A percentile compares a stretch with the other conserved stretches of the same genome.
phyloP scores from a whole-genome alignment of 1,284 basidiomycete genomes.

The Irpex sp. region DNA sequence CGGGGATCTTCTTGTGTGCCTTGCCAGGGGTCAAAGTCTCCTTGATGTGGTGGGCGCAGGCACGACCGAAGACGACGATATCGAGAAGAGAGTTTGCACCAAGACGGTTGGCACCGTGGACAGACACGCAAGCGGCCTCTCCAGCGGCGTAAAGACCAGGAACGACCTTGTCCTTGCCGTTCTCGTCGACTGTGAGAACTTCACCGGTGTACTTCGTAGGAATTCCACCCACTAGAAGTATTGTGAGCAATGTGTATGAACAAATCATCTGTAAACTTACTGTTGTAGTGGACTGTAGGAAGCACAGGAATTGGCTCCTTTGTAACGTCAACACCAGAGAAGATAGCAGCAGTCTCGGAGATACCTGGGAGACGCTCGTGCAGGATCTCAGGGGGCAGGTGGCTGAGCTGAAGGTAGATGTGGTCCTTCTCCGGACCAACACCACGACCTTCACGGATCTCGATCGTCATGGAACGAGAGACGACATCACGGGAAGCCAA shows the following conservation, averaged over 20 bases:
- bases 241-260: conserved; percentile 15
- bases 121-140: conserved; percentile 98
- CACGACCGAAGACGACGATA: conserved; percentile 99
- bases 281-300: conserved; percentile 96
- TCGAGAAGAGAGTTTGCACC: conserved; percentile 99
- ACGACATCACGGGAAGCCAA: conserved; percentile 99
- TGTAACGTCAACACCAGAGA: conserved; percentile 98
- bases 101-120: conserved; percentile 99
- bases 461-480: conserved; percentile 98
- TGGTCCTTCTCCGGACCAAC: conserved; percentile 99
- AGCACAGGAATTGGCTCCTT: conserved; percentile 99
- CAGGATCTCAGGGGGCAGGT: conserved; percentile 93
- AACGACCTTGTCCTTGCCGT: conserved; percentile 93
- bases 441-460: conserved; percentile 98
- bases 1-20: conserved; percentile 87
- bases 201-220: conserved; percentile 99
- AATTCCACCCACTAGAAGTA: conserved; percentile 90
- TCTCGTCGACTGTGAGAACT: conserved; percentile 80
- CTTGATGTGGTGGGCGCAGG: conserved; percentile 95
- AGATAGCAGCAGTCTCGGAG: conserved; percentile 99
- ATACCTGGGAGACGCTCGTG: conserved; percentile 99
- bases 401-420: conserved; percentile 95
- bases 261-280: conserved; percentile 42
- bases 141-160: conserved; percentile 98
- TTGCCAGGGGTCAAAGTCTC: conserved; percentile 89